Percentiles rank a stretch among this genome's conserved stretches.
These are phyloP conservation scores for Pholiota conissans DNA, from an alignment of 768 basidiomycete genomes.

Conservation along the genomic window DNA sequence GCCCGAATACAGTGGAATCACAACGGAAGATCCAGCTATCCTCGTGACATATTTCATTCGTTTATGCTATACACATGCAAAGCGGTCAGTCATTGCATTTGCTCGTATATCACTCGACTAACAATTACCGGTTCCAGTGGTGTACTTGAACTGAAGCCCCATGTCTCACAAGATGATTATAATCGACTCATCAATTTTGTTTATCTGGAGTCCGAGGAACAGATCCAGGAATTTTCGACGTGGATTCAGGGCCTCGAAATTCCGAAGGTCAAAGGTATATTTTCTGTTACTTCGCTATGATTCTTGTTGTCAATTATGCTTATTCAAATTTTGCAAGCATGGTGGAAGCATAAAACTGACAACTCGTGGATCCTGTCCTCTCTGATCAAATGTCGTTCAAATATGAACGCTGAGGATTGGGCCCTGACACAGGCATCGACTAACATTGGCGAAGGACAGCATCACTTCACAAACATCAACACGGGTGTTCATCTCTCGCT, in stretches of 20 bases:
- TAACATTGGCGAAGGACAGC: neutral
- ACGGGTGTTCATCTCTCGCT: neutral
- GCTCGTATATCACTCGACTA: neutral
- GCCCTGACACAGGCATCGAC: neutral
- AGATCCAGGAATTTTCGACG: neutral
- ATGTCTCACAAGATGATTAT: conserved; percentile 11
- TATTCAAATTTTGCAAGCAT: neutral
- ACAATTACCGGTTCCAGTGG: neutral
- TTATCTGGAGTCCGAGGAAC: neutral
- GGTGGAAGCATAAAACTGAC: neutral
- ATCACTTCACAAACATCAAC: neutral
- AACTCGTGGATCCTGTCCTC: neutral
- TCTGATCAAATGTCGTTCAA: neutral
- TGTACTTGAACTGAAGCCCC: neutral
- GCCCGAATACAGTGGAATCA: neutral
- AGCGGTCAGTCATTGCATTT: neutral
- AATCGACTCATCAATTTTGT: conserved; percentile 7
- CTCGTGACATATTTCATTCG: neutral
- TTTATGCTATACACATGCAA: neutral
- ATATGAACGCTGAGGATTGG: neutral
- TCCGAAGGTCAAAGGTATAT: neutral
- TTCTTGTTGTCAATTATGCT: neutral
- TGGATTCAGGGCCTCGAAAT: neutral
- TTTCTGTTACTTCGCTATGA: neutral
- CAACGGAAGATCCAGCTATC: neutral